phyloP scores from a whole-genome alignment of 2,329 filamentous ascomycete species.

The Bertia moriformis region DNA sequence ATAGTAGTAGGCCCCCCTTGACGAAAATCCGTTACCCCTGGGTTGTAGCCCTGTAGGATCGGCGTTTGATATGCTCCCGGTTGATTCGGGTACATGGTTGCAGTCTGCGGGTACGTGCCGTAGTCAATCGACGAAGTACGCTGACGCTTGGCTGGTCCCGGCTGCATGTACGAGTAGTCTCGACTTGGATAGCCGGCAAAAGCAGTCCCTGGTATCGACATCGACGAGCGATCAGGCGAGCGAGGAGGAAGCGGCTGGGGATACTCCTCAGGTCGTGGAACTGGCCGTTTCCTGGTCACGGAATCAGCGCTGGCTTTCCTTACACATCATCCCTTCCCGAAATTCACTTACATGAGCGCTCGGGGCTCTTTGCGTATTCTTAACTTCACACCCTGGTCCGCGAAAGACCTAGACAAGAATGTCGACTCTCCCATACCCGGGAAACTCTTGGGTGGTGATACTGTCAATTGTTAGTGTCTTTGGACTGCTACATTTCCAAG shows the following conservation, averaged over 20 bases:
- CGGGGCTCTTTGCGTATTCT: slow-evolving; percentile 72
- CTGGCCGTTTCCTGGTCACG: slow-evolving; percentile 18
- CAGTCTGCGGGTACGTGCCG: slow-evolving; percentile 16
- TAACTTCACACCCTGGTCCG: slow-evolving; percentile 73
- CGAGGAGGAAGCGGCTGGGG: slow-evolving; percentile 8
- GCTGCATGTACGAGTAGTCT: slow-evolving; percentile 15
- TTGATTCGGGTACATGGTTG: slow-evolving; percentile 15
- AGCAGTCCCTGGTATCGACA: slow-evolving; percentile 14
- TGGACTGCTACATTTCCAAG: neutral
- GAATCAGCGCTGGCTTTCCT: slow-evolving; percentile 13
- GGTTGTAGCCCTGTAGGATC: slow-evolving; percentile 17
- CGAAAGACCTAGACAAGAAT: slow-evolving; percentile 65
- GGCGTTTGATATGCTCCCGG: slow-evolving; percentile 15
- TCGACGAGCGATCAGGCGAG: slow-evolving; percentile 1
- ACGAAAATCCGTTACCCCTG: slow-evolving; percentile 18
- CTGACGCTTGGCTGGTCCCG: slow-evolving; percentile 18
- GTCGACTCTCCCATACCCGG: slow-evolving; percentile 72
- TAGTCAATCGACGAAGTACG: slow-evolving; percentile 22
- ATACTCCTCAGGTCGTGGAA: slow-evolving; percentile 21
- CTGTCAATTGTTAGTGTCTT: neutral
- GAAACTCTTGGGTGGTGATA: slow-evolving; percentile 46
- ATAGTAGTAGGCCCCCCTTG: slow-evolving; percentile 6
- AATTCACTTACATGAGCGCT: slow-evolving; percentile 11
- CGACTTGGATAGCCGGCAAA: slow-evolving; percentile 18
- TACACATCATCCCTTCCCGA: too few species aligned